phyloP scores from a whole-genome alignment of 768 basidiomycete genomes.

The Tricholoma hemisulphureum region DNA sequence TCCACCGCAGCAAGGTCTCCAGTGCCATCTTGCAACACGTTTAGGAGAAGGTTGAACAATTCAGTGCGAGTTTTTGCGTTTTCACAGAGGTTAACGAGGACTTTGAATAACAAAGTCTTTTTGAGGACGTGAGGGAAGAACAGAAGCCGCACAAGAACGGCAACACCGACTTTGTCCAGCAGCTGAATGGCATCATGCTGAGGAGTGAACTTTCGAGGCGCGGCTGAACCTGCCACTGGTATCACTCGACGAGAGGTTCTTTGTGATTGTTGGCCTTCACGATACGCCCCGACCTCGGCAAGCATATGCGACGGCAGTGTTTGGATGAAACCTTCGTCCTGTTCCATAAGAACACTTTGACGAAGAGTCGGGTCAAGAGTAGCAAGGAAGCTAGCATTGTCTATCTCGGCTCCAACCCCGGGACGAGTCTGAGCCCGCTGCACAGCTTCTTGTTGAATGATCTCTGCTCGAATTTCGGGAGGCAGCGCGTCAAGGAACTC shows the following conservation, averaged over 20 bases:
- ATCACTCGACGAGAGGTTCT: conserved; percentile 31
- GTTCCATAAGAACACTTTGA: conserved; percentile 87
- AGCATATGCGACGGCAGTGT: conserved; percentile 82
- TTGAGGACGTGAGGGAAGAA: conserved; percentile 94
- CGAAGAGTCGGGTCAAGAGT: conserved; percentile 87
- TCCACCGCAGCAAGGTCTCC: conserved; percentile 91
- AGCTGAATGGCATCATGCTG: conserved; percentile 90
- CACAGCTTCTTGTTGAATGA: conserved; percentile 90
- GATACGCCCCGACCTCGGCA: conserved; percentile 74
- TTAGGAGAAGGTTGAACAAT: conserved; percentile 91
- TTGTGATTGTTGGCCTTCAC: conserved; percentile 48
- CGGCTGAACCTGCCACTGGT: conserved; percentile 22
- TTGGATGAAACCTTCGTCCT: conserved; percentile 81
- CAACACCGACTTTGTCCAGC: conserved; percentile 85
- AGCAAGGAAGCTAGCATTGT: conserved; percentile 88
- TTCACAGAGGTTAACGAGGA: conserved; percentile 94
- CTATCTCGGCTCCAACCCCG: conserved; percentile 68
- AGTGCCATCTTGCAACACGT: conserved; percentile 91
- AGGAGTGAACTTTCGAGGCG: conserved; percentile 48
- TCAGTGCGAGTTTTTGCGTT: conserved; percentile 90
- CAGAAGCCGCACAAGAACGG: conserved; percentile 84
- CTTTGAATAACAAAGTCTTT: conserved; percentile 82
- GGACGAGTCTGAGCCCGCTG: conserved; percentile 70
- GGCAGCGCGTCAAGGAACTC: conserved; percentile 97
- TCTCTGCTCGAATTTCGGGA: conserved; percentile 94